phyloP scores from a whole-genome alignment of 441 rosid species.

The Bocquillonia castaneifolia region DNA sequence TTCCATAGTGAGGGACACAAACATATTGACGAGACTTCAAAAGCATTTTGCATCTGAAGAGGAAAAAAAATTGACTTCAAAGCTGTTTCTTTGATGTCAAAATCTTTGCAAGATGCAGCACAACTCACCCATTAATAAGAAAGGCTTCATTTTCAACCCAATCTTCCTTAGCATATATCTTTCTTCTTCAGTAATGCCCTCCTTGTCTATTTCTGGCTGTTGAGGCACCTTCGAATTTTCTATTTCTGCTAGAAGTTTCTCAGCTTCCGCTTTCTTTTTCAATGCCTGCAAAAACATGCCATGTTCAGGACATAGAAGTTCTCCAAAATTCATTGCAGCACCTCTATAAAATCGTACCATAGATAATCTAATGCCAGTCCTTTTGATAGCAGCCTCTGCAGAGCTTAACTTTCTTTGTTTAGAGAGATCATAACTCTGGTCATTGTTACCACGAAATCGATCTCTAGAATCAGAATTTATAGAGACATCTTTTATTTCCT shows the following conservation, averaged over 20 bases:
- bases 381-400: constrained; percentile 50
- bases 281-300: constrained; percentile 46
- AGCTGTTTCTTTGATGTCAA: constrained; percentile 14
- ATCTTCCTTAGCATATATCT: constrained; percentile 87
- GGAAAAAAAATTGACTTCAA: constrained; percentile 2
- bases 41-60: constrained; percentile 14
- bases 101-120: too few relatives aligned
- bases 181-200: constrained; percentile 84
- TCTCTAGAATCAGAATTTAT: constrained; percentile 21
- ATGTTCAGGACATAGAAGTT: constrained; percentile 17
- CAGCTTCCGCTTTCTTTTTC: constrained; percentile 83
- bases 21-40: constrained; percentile 12
- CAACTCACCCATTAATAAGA: constrained; percentile 80
- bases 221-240: constrained; percentile 44
- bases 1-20: neutral
- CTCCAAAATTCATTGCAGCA: constrained; percentile 20
- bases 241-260: constrained; percentile 62
- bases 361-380: constrained; percentile 61
- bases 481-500: constrained; percentile 24
- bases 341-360: constrained; percentile 45
- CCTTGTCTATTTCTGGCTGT: constrained; percentile 60
- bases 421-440: constrained; percentile 24
- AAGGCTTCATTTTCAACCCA: constrained; percentile 95
- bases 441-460: constrained; percentile 25
- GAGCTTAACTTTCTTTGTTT: constrained; percentile 37